Evolutionary conservation across 148 eudicot species (phyloP), one percentile per base, ranked within the genome.

Genomic region (Persicaria tinctoria): DNA sequence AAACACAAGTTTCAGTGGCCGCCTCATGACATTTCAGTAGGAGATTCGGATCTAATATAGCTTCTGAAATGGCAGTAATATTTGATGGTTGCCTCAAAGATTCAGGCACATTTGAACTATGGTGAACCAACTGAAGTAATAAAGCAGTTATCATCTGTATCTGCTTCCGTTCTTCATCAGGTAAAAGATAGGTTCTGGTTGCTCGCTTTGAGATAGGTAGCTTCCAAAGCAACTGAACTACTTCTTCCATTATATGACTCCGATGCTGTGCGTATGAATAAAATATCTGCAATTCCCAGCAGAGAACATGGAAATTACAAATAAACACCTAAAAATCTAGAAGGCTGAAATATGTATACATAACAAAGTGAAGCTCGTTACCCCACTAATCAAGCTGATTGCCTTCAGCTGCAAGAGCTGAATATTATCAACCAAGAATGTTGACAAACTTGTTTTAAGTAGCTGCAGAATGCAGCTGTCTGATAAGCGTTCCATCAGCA

Each of bases 401-500:
- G 99, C 87, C 85, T 95, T 92, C 78, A 95, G 78, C 84, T 95
- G 99, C 91, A 95, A 87, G 76, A 95, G 91, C 82, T 95, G 97
- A 74, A 95, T 84, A 77, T 92, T 95, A 70, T 95, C 99, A 80
- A 95, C 99, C 83, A 86, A 81, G 60, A 95, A 83, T 27, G 96
- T 92, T 71, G 97, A 81, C 83, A 95, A 86, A 82, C 96, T 80
- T 75, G 94, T 92, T 84, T 87, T 90, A 54, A 92, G 82, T 44
- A 95, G 86, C 81, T 95, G 99, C 75, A 95, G 75, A 81, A 95
- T 90, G 82, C 97, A 95, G 85, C 99, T 95, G 80, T 95, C 99
- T 77, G 99, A 83, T 71, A 95, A 86, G 51, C 90, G 89, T 80
- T 92, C 99, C 73, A 95, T 81, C 51, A 85, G 74, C 88, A 92